phyloP scores from a whole-genome alignment of 805 yeast species.

The Yamadazyma laniorum region DNA sequence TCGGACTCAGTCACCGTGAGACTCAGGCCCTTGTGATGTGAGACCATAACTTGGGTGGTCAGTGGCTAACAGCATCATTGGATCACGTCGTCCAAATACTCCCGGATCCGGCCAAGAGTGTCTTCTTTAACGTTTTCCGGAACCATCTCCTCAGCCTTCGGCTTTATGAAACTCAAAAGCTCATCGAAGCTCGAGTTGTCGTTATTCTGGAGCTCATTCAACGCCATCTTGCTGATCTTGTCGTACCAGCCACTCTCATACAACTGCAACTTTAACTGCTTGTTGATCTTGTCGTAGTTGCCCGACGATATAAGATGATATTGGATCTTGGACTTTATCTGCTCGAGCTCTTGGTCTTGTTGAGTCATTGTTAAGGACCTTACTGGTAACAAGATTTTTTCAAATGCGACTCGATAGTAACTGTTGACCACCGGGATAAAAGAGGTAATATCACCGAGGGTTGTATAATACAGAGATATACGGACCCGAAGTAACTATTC shows the following conservation, averaged over 20 bases:
- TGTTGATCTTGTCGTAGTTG: slow-evolving; percentile 73
- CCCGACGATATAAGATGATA: slow-evolving; percentile 73
- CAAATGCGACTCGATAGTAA: no score
- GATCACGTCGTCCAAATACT: slow-evolving; percentile 50
- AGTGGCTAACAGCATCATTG: not conserved
- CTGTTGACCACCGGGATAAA: no score
- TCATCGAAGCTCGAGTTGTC: slow-evolving; percentile 48
- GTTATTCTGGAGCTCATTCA: slow-evolving; percentile 36
- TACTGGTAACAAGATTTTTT: no score
- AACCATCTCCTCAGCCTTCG: slow-evolving; percentile 68
- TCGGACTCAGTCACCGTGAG: no score
- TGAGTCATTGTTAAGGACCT: slow-evolving; percentile 1
- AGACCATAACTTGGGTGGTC: no score
- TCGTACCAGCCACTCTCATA: slow-evolving; percentile 87
- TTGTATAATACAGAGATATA: no score
- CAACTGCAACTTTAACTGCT: slow-evolving; percentile 59
- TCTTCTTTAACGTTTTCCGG: slow-evolving; percentile 64
- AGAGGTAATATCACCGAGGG: no score
- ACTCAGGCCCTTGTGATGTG: no score
- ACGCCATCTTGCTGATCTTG: slow-evolving; percentile 60
- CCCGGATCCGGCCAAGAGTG: slow-evolving; percentile 54
- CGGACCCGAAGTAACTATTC: no score
- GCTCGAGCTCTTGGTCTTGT: slow-evolving; percentile 34
- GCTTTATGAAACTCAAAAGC: slow-evolving; percentile 53
- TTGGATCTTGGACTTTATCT: slow-evolving; percentile 61